Conservation (phyloP, 1,284 basidiomycete species). For the Ustilago trichophora region DNA sequence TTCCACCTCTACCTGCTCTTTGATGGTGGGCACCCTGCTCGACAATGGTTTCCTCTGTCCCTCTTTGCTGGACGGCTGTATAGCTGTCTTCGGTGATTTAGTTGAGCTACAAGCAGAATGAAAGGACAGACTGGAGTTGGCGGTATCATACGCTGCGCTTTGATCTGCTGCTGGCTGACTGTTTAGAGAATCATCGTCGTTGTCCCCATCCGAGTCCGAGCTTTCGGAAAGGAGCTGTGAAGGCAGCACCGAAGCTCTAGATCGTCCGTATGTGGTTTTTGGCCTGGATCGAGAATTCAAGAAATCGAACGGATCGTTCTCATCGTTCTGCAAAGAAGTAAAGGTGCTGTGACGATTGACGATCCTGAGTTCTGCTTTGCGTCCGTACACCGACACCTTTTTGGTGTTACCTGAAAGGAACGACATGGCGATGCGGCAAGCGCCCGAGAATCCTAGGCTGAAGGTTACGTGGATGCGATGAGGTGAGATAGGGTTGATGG, state of each 20-base stretch:
- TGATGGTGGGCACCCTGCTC: neutral
- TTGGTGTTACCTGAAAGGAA: constrained; percentile 33
- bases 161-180: constrained; percentile 5
- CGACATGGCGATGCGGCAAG: constrained; percentile 15
- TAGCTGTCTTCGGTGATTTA: neutral
- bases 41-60: neutral
- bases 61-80: neutral
- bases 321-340: constrained; percentile 19
- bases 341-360: constrained; percentile 33
- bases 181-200: neutral
- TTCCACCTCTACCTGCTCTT: neutral
- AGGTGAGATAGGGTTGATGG: neutral
- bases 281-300: constrained; percentile 24
- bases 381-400: constrained; percentile 48
- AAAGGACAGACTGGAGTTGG: constrained; percentile 30
- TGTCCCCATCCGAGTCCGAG: neutral
- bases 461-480: no score
- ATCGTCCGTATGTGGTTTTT: constrained; percentile 21
- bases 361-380: constrained; percentile 24
- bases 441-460: neutral
- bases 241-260: constrained; percentile 14
- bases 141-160: constrained; percentile 20
- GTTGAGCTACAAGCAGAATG: constrained; percentile 13
- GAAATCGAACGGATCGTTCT: constrained; percentile 44
- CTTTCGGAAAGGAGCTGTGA: neutral